Evolutionary conservation across 73 alveolate genomes (phyloP).

Genomic region (Breviolum minutum): DNA sequence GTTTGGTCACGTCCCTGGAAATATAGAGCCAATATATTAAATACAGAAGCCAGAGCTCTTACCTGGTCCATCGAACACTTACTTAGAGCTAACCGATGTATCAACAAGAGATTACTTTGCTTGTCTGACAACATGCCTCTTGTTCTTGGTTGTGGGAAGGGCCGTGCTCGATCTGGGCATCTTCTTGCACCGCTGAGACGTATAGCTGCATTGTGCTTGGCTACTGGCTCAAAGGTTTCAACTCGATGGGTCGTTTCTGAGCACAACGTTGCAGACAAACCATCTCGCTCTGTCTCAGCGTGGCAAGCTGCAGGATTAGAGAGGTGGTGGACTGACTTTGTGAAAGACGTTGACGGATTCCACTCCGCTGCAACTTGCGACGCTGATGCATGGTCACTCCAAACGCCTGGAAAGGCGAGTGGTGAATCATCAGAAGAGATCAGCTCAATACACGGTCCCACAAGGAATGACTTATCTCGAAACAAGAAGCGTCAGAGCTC

Average conservation of each 20-base stretch:
- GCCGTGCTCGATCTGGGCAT: conserved; percentile 16
- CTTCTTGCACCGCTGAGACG: not conserved
- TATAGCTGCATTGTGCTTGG: not conserved
- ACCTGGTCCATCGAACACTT: not conserved
- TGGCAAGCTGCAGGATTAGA: not conserved
- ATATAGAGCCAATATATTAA: not conserved
- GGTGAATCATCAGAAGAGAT: not conserved
- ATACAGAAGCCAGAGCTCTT: conserved; percentile 14
- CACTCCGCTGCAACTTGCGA: not conserved
- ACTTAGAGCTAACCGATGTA: conserved; percentile 3
- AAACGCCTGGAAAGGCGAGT: not conserved
- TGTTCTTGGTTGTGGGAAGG: conserved; percentile 24
- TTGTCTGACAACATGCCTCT: conserved; percentile 21
- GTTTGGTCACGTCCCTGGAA: conserved; percentile 54
- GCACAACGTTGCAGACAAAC: conserved; percentile 45
- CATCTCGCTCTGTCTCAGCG: conserved; percentile 9
- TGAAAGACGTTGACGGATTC: not conserved
- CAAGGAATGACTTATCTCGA: conserved; percentile 10
- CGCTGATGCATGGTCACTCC: not conserved
- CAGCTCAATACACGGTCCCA: not conserved
- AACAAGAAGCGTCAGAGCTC: conserved; percentile 2
- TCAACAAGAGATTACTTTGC: not conserved
- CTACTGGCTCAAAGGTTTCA: conserved; percentile 13
- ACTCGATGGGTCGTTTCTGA: conserved; percentile 15
- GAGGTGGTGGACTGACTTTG: conserved; percentile 41